Percentiles rank a stretch among this genome's conserved stretches.
Evolutionary conservation across 2,329 filamentous ascomycete species (phyloP).

Genomic region (Cyphellophora europaea): DNA sequence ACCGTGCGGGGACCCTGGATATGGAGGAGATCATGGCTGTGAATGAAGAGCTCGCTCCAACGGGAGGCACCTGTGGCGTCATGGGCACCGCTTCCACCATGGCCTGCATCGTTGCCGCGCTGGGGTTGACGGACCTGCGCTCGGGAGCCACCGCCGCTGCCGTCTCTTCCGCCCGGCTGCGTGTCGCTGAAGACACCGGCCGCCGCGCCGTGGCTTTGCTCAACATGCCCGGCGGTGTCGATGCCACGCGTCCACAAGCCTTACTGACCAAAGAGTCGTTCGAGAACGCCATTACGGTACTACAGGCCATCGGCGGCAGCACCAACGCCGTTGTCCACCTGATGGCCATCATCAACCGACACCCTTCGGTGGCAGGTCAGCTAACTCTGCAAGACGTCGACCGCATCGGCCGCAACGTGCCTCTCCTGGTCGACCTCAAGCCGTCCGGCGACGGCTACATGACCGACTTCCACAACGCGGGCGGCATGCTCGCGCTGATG

Average conservation of each 20-base stretch:
- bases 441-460: constrained; percentile 46
- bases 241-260: constrained; percentile 37
- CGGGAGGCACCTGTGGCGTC: constrained; percentile 46
- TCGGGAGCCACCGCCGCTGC: constrained; percentile 43
- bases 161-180: constrained; percentile 41
- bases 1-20: constrained; percentile 55
- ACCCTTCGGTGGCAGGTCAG: constrained; percentile 35
- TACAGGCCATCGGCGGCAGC: constrained; percentile 47
- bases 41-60: constrained; percentile 65
- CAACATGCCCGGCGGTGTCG: constrained; percentile 36
- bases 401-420: constrained; percentile 37
- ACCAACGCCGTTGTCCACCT: constrained; percentile 50
- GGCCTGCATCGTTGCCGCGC: constrained; percentile 43
- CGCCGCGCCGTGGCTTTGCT: constrained; percentile 39
- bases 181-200: constrained; percentile 47
- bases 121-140: constrained; percentile 44
- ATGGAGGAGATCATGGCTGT: constrained; percentile 62
- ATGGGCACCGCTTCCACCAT: constrained; percentile 51
- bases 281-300: constrained; percentile 46
- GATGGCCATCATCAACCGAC: constrained; percentile 45
- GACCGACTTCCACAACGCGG: constrained; percentile 46
- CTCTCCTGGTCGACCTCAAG: constrained; percentile 42
- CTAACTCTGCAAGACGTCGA: constrained; percentile 39
- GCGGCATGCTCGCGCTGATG: constrained; percentile 40
- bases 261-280: constrained; percentile 47